Conservation (phyloP, 768 basidiomycete genomes). For the Lactarius akahatsu region DNA sequence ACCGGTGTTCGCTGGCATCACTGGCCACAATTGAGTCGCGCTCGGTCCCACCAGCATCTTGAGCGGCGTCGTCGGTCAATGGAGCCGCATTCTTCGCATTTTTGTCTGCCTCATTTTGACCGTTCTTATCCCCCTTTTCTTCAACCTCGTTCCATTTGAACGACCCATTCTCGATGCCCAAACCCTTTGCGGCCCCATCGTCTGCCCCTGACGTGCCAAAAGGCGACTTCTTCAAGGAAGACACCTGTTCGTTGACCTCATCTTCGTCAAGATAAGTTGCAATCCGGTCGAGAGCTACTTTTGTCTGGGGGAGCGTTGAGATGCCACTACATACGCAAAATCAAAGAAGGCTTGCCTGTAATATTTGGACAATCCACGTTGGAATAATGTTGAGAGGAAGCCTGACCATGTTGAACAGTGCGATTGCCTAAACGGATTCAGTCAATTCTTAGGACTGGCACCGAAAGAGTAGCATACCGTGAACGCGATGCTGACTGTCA, state of each 20-base stretch:
- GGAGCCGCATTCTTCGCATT: conserved; percentile 20
- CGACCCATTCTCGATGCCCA: conserved; percentile 51
- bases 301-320: conserved; percentile 38
- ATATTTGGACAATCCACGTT: conserved; percentile 71
- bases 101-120: conserved; percentile 29
- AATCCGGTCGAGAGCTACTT: conserved; percentile 60
- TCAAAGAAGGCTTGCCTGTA: conserved; percentile 45
- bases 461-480: conserved; percentile 51
- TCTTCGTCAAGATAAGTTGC: conserved; percentile 60
- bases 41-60: conserved; percentile 32
- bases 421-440: conserved; percentile 52
- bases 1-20: conserved; percentile 45
- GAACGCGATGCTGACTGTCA: conserved; percentile 81
- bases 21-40: conserved; percentile 26
- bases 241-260: conserved; percentile 61
- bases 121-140: conserved; percentile 34
- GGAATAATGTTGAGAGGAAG: conserved; percentile 79
- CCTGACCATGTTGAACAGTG: conserved; percentile 83
- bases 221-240: conserved; percentile 46
- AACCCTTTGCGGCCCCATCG: conserved; percentile 36
- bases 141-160: conserved; percentile 60
- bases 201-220: conserved; percentile 30
- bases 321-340: neutral
- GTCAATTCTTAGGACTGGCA: conserved; percentile 2
- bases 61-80: conserved; percentile 14